Base-by-base conservation (phyloP, 1,284 basidiomycete species). In the Austropuccinia psidii region DNA sequence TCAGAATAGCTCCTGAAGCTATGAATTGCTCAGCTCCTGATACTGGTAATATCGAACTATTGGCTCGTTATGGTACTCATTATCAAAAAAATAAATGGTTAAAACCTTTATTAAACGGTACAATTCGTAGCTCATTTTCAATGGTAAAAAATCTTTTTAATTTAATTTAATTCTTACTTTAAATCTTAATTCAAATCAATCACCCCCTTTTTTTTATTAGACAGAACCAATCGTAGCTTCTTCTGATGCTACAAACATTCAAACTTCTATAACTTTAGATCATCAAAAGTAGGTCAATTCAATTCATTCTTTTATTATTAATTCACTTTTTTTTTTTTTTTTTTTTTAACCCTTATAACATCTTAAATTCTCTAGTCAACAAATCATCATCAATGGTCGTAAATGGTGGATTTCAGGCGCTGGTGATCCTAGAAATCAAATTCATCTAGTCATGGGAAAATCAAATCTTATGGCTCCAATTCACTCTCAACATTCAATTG, bases 381-480 rank as follows among this genome's bases (percentile, higher is more conserved):
- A 93, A 76, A 91, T 98, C 77, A 88, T 96, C 76, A 88, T 98
- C 78, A 94, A 91, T 79, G 95, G 95, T 0, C 93, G 95, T 83
- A 98, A 98, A 86, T 98, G 95, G 94, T 98, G 91, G 89, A 98
- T 98, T 81, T 93, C 91, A 50, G 95, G 95, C 64, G 95, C 95
- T 4, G 94, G 94, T 41, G 94, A 98, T 81, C 93, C 93, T 55
- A 86, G 95, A 74, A 90, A 88, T 76, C 87, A 86, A 75, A 79
- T 98, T 7, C 95, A 98, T 81, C 87, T 98, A 67, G 90, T 98
- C 52, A 89, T 98, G 84, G 95, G 93, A 75, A 92, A 93, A 84
- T 91, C 85, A 75, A 87, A 86, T 79, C 78, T 82, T 47, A 77
- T 75, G 24, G 75, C 77, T 29, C 41, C 68, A 47, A 76, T 75